A percentile compares a stretch with the other conserved stretches of the same genome.
These are phyloP conservation scores for Aspergillus japonicus DNA, from an alignment of 2,329 filamentous ascomycete genomes.

Conservation along the genomic window DNA sequence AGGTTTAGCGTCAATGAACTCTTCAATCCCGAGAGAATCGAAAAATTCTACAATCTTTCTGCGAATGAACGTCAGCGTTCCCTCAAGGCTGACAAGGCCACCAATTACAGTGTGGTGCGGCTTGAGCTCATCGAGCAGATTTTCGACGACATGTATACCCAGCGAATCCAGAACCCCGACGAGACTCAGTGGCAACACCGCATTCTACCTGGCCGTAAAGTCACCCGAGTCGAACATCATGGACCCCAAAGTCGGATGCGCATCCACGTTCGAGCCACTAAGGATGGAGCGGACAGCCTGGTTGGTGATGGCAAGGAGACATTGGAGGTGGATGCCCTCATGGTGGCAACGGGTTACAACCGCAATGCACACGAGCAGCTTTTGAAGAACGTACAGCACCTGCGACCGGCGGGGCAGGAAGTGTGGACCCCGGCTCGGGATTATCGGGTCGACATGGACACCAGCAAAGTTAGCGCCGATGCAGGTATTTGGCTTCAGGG, in stretches of 20 bases:
- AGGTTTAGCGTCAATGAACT: constrained; percentile 84
- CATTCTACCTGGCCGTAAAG: constrained; percentile 68
- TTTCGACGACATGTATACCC: constrained; percentile 84
- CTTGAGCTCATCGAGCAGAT: constrained; percentile 86
- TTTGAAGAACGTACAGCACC: constrained; percentile 62
- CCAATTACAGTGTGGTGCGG: constrained; percentile 93
- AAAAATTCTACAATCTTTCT: constrained; percentile 69
- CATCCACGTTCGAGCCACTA: constrained; percentile 58
- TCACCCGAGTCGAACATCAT: constrained; percentile 61
- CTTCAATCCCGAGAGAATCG: constrained; percentile 85
- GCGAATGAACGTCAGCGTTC: constrained; percentile 60
- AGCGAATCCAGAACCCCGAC: constrained; percentile 69
- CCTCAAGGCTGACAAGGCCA: constrained; percentile 71
- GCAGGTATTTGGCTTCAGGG: constrained; percentile 91
- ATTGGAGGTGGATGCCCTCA: constrained; percentile 74
- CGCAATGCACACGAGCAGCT: constrained; percentile 76
- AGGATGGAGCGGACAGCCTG: constrained; percentile 30
- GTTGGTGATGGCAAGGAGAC: constrained; percentile 54
- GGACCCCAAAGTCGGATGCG: constrained; percentile 53
- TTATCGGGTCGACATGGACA: constrained; percentile 72
- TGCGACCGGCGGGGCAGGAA: constrained; percentile 61
- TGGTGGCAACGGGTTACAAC: constrained; percentile 84
- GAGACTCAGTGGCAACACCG: constrained; percentile 77
- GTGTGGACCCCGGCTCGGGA: constrained; percentile 71
- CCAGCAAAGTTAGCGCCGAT: constrained; percentile 65